phyloP scores from a whole-genome alignment of 2,329 filamentous ascomycete genomes.

The Exserohilum rostratum region DNA sequence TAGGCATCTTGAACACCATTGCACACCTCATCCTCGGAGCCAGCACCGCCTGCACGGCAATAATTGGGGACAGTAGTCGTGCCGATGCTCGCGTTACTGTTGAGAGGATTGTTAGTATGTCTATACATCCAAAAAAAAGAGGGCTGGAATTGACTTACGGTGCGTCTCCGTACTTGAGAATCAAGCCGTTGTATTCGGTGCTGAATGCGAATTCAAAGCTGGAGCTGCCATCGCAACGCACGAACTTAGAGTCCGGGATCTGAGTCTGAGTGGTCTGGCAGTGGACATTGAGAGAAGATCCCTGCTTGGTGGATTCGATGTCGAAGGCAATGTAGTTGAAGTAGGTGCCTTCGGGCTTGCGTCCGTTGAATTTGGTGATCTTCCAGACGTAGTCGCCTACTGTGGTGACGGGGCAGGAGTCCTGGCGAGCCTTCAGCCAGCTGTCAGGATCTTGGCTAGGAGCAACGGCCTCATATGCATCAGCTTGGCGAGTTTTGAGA shows the following conservation, averaged over 20 bases:
- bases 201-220: slow-evolving; percentile 22
- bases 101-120: slow-evolving; percentile 2
- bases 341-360: slow-evolving; percentile 26
- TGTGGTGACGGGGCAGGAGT: slow-evolving; percentile 11
- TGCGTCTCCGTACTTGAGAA: slow-evolving; percentile 22
- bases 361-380: slow-evolving; percentile 22
- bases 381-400: slow-evolving; percentile 30
- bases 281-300: slow-evolving; percentile 13
- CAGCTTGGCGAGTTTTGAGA: too few relatives aligned
- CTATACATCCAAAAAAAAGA: background rate
- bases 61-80: slow-evolving; percentile 20
- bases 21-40: slow-evolving; percentile 69
- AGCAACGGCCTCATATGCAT: too few relatives aligned
- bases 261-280: slow-evolving; percentile 9
- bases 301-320: slow-evolving; percentile 22
- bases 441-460: too few relatives aligned
- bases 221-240: slow-evolving; percentile 21
- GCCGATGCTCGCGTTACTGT: slow-evolving; percentile 16
- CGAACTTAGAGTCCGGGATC: slow-evolving; percentile 18
- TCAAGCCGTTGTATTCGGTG: slow-evolving; percentile 16
- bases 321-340: slow-evolving; percentile 25
- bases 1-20: slow-evolving; percentile 68
- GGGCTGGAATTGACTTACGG: slow-evolving; percentile 8
- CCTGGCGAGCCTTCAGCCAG: background rate
- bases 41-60: slow-evolving; percentile 23